Conservation (phyloP, 2,329 filamentous ascomycete genomes). For the Fusarium secorum region DNA sequence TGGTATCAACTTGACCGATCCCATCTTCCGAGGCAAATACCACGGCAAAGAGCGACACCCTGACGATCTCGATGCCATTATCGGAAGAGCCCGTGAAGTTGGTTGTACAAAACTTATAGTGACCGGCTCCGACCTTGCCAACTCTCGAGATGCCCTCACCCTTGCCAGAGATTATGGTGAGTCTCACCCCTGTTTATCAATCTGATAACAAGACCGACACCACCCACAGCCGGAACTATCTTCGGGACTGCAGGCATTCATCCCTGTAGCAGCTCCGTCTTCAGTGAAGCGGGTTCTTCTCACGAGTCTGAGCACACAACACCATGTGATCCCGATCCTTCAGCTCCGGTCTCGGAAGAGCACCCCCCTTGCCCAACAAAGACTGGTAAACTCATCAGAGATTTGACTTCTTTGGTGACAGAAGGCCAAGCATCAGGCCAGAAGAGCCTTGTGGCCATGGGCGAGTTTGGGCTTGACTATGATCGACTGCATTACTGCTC, state of each 20-base stretch:
- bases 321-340: conserved; percentile 62
- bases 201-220: background rate
- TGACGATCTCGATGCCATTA: conserved; percentile 76
- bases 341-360: conserved; percentile 58
- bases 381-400: conserved; percentile 60
- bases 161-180: conserved; percentile 78
- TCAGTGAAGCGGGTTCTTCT: conserved; percentile 63
- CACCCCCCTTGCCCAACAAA: conserved; percentile 54
- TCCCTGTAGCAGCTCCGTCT: conserved; percentile 84
- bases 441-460: conserved; percentile 75
- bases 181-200: conserved; percentile 43
- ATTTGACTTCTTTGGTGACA: conserved; percentile 71
- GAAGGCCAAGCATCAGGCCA: conserved; percentile 59
- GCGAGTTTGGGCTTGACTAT: conserved; percentile 96
- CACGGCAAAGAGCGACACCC: conserved; percentile 79
- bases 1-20: conserved; percentile 95
- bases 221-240: conserved; percentile 72
- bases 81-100: conserved; percentile 78
- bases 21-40: conserved; percentile 85
- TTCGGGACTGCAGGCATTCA: conserved; percentile 95
- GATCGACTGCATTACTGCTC: conserved; percentile 86
- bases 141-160: conserved; percentile 76
- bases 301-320: conserved; percentile 58
- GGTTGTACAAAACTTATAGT: conserved; percentile 92
- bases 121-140: conserved; percentile 85